Evolutionary conservation across 1,284 basidiomycete species (phyloP), one percentile per base, ranked within the genome.

Genomic region (Boletellus deceptivus): DNA sequence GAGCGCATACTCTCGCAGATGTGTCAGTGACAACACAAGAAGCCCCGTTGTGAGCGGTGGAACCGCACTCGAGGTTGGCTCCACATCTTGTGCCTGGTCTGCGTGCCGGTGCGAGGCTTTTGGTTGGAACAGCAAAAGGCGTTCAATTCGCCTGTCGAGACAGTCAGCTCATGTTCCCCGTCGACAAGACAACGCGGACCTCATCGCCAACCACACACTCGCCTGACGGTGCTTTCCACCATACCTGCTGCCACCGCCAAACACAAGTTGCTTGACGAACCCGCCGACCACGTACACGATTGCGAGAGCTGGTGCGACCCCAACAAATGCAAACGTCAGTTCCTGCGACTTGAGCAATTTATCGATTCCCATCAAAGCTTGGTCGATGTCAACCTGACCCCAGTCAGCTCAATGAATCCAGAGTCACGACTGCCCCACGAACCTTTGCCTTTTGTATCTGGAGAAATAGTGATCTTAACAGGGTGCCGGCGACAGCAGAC

Each of bases 381-480:
- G 82, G 60, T 93, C 90, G 48, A 98, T 83, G 68, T 99, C 96
- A 52, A 93, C 91, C 90, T 93, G 57, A 8, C 33, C 25, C 20
- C 41, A 3, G 41, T 53, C 40, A 50, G 35, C 24, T 31, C 20
- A 40, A 41, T 4, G 11, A 20, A 16, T 27, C 13, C 36, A 29
- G 16, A 10, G 4, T 17, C 6, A 22, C 45, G 41, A 1, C 7
- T 9, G 45, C 41, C 33, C n/a, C 31, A 47, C 73, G 47, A 22
- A 93, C 93, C 78, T 98, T 98, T 52, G 94, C 91, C 70, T 98
- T 99, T 64, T 99, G 96, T 2, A 98, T 80, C 67, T 98, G 96
- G 49, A 99, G 90, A 52, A 99, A 85, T 31, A 95, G 72, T 0
- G 91, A 88, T 36, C 96, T 81, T 24, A 98, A 74, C 13, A 99